Base-by-base conservation (phyloP, 78 protist species). In the Dictyostelium brefeldianum region DNA sequence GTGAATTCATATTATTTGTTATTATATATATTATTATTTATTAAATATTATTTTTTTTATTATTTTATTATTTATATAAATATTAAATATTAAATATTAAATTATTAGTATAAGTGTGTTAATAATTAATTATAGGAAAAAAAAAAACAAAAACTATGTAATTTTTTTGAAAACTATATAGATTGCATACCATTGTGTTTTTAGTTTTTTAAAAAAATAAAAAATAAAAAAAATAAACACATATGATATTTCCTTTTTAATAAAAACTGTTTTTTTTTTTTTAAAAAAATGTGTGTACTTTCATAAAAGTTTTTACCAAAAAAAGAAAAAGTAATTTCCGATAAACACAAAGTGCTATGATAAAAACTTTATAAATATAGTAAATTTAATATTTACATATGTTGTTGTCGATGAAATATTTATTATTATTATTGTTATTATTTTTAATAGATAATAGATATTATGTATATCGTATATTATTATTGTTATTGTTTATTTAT, bases 201-300 rank as follows among this genome's bases (percentile, higher is more conserved):
- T 36, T 36, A 36, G 43, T 56, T 56, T 56, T 18, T 56, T 56
- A 9, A 25, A 22, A 62, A 62, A 62, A 62, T 22, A 62, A 62
- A n/a, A 62, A 62, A 22, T 11, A 59, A 22, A 25, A 20, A 62
- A 9, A 20, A 57, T n/a, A n/a, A n/a, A n/a, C n/a, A n/a, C n/a
- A n/a, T n/a, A n/a, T n/a, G n/a, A n/a, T n/a, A n/a, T 62, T 62
- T 62, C 70, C 70, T 62, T 62, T 62, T 62, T 62, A 10, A 62
- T 10, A 62, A 62, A 11, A 62, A 62, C 70, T 62, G 27, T 62
- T 29, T 29, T 62, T 62, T 62, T 1, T 0, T 31, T 31, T 1
- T 8, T 20, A 6, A 57, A 59, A 62, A 62, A 62, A 22, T 11
- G 27, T n/a, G n/a, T n/a, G n/a, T n/a, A n/a, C n/a, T n/a, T n/a